A percentile compares a stretch with the other conserved stretches of the same genome.
Evolutionary conservation across 257 asterid genomes (phyloP).

Genomic region (Handroanthus guayacan): DNA sequence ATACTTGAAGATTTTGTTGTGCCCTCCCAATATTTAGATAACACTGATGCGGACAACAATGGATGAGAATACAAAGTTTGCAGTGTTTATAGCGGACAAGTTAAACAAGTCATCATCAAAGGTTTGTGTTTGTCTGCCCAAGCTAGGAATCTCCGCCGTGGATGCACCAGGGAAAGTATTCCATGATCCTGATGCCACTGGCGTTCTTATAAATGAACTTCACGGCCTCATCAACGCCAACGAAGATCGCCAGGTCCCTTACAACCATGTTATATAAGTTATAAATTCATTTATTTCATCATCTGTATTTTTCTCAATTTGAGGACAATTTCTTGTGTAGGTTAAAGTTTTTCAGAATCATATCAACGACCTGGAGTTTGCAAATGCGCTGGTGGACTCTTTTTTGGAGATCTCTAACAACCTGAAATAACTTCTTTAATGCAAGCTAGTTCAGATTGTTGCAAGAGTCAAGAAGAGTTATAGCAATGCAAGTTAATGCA

Average conservation of each 20-base stretch:
- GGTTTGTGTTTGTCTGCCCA: constrained; percentile 61
- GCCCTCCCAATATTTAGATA: constrained; percentile 38
- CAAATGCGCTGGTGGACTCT: constrained; percentile 64
- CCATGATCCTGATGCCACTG: constrained; percentile 60
- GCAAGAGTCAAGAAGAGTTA: no score
- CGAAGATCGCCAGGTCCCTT: constrained; percentile 59
- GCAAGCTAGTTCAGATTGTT: not conserved
- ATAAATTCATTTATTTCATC: not conserved
- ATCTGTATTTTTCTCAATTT: not conserved
- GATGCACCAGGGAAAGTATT: constrained; percentile 66
- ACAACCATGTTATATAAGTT: not conserved
- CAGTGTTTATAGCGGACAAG: constrained; percentile 65
- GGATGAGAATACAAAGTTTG: constrained; percentile 61
- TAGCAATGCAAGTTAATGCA: no score
- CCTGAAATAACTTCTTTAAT: not conserved
- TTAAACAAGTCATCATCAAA: constrained; percentile 59
- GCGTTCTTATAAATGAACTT: constrained; percentile 53
- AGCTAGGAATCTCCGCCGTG: constrained; percentile 64
- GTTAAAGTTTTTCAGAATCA: constrained; percentile 62
- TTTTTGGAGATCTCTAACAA: constrained; percentile 51
- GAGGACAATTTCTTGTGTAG: constrained; percentile 34
- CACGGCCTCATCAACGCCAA: constrained; percentile 48
- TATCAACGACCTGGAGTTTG: constrained; percentile 66
- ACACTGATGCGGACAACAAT: constrained; percentile 60
- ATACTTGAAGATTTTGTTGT: no score